Base-by-base conservation (phyloP, 169 alveolate genomes). In the Plasmodium coatneyi region DNA sequence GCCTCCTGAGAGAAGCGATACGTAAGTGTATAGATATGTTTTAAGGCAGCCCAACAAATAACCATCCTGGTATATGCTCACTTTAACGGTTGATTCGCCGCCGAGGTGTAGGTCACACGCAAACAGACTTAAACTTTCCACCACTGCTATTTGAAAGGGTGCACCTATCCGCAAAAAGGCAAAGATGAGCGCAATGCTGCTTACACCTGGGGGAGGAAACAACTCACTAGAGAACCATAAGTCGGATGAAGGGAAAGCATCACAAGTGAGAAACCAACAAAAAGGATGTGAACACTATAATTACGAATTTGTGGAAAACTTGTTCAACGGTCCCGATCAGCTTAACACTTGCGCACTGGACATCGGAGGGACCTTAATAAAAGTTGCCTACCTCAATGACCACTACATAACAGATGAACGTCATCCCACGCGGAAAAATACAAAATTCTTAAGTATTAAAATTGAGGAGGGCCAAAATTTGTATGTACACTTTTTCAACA, bases 351-450 rank as follows among this genome's bases (percentile, higher is more conserved):
- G 93, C 12, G 93, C 96, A 2, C 80, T 97, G 19, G 98, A 97
- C 84, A 96, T 97, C 0, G 98, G 98, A 3, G 98, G 98, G 0
- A 80, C 98, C 0, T 71, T 97, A 66, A 95, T 97, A 5, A 97
- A 97, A 82, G 74, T 96, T 30, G 97, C 97, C 1, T 84, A 94
- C 36, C 19, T 94, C 36, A 87, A 83, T 70, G 71, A 78, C 19
- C 54, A 49, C 32, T 84, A 72, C 66, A 34, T 84, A n/a, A 19
- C 41, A 34, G 80, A 14, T 46, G 70, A 80, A 66, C 32, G 70
- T 16, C 32, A 60, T 46, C 28, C 46, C 39, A 46, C 7, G 71
- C 56, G 22, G 28, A 25, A 70, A 12, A 25, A 70, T 60, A 87
- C 39, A n/a, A 10, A 54, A 71, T 6, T 12, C 28, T 74, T 84